These are phyloP conservation scores for Aspergillus phoenicis DNA, from an alignment of 2,329 filamentous ascomycete genomes.

Conservation along the genomic window DNA sequence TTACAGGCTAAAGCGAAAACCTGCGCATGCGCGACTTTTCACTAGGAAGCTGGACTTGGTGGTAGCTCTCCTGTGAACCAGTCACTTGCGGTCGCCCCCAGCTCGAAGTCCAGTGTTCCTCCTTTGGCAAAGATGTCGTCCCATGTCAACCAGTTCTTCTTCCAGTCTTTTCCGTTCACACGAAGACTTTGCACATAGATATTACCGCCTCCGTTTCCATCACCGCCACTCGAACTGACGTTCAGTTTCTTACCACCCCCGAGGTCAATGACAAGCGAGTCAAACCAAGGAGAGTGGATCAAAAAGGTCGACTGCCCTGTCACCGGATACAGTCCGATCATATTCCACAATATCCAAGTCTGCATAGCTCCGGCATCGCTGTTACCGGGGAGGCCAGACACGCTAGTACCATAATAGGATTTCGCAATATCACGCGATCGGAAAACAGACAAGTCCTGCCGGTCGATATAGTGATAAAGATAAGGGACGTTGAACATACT, in stretches of 20 bases:
- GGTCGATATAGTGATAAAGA: constrained; percentile 67
- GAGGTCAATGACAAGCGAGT: constrained; percentile 61
- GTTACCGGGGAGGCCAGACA: constrained; percentile 66
- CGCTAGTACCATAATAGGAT: constrained; percentile 59
- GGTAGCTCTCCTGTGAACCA: constrained; percentile 65
- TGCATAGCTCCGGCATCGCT: constrained; percentile 74
- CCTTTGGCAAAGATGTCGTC: constrained; percentile 66
- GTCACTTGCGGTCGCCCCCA: constrained; percentile 55
- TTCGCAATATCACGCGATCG: constrained; percentile 63
- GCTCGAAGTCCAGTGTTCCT: constrained; percentile 64
- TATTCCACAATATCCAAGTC: constrained; percentile 68
- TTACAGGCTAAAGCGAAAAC: not conserved
- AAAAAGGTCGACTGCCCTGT: constrained; percentile 70
- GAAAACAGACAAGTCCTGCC: constrained; percentile 63
- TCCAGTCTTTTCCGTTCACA: constrained; percentile 66
- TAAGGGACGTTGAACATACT: constrained; percentile 65
- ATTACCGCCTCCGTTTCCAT: constrained; percentile 46
- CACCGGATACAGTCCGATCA: constrained; percentile 69
- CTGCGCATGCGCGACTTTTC: not conserved
- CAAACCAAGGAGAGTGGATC: constrained; percentile 66
- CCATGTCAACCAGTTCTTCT: constrained; percentile 67
- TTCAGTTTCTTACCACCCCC: constrained; percentile 57
- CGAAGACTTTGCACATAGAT: constrained; percentile 67
- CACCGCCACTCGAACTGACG: constrained; percentile 57
- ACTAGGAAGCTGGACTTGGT: constrained; percentile 58